Conservation (phyloP, 805 yeast genomes). For the Torulaspora quercuum region DNA sequence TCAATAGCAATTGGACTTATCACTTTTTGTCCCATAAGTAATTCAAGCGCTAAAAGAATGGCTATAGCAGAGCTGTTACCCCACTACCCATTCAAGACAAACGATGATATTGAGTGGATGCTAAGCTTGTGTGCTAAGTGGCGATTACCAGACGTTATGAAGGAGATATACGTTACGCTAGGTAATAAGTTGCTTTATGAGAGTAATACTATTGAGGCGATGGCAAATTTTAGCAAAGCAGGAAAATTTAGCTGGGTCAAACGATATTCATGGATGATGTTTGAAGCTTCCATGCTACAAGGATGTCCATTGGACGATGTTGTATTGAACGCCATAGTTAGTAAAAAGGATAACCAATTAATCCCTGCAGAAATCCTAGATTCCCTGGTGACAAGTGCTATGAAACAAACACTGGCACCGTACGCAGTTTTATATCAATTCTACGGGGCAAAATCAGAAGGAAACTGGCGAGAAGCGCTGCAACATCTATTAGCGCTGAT, state of each 20-base stretch:
- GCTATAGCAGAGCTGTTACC: conserved; percentile 58
- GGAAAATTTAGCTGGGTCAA: conserved; percentile 52
- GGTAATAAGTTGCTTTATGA: conserved; percentile 50
- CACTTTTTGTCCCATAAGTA: conserved; percentile 44
- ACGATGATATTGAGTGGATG: conserved; percentile 79
- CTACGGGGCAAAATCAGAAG: conserved; percentile 36
- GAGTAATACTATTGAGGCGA: conserved; percentile 59
- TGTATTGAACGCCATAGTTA: conserved; percentile 49
- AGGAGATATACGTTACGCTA: conserved; percentile 48
- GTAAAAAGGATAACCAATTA: conserved; percentile 19
- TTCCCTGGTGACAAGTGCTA: conserved; percentile 47
- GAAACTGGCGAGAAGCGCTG: conserved; percentile 28
- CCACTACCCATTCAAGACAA: conserved; percentile 55
- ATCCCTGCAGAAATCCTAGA: conserved; percentile 31
- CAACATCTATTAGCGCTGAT: conserved; percentile 24
- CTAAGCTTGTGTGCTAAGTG: conserved; percentile 68
- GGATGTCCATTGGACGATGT: conserved; percentile 56
- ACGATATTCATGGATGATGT: conserved; percentile 55
- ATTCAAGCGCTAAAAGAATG: conserved; percentile 33
- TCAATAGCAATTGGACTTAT: conserved; percentile 70
- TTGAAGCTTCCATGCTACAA: conserved; percentile 54
- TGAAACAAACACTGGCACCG: conserved; percentile 69
- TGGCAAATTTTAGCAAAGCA: conserved; percentile 60
- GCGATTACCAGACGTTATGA: conserved; percentile 55
- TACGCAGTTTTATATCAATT: conserved; percentile 60